Percentiles rank a stretch among this genome's conserved stretches.
These are phyloP conservation scores for Penicillium crystallinum DNA, from an alignment of 495 filamentous ascomycete species.

Conservation along the genomic window DNA sequence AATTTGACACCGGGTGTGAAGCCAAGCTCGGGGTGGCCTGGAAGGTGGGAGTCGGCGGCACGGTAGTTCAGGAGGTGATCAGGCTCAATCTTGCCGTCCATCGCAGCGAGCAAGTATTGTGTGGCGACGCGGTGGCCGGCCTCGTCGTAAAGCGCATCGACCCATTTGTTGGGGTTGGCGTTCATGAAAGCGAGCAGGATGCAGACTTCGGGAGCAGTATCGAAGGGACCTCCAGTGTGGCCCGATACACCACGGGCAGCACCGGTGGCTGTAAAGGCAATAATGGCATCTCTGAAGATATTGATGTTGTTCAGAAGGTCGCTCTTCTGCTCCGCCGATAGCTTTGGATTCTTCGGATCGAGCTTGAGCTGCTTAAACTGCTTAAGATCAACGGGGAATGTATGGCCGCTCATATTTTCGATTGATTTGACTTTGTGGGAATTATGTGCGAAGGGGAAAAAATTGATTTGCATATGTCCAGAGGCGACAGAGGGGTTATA, in stretches of 20 bases:
- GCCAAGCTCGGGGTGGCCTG: constrained; percentile 38
- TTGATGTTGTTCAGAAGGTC: constrained; percentile 36
- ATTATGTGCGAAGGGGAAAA: not conserved
- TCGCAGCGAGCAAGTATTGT: constrained; percentile 32
- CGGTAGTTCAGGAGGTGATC: constrained; percentile 39
- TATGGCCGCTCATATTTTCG: constrained; percentile 20
- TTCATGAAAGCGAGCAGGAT: constrained; percentile 36
- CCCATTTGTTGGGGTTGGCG: constrained; percentile 24
- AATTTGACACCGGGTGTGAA: constrained; percentile 37
- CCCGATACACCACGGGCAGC: constrained; percentile 34
- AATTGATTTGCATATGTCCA: not conserved
- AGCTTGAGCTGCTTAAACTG: constrained; percentile 39
- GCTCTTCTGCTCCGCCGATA: constrained; percentile 29
- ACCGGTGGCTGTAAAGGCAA: constrained; percentile 37
- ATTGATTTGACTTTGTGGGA: not conserved
- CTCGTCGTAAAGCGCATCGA: constrained; percentile 36
- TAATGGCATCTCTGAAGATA: constrained; percentile 36
- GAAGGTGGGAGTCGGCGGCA: constrained; percentile 36
- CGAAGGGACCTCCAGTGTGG: constrained; percentile 40
- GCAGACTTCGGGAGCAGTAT: constrained; percentile 39
- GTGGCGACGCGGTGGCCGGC: constrained; percentile 39
- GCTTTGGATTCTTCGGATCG: constrained; percentile 26
- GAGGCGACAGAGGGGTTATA: constrained; percentile 1
- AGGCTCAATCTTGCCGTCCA: constrained; percentile 34
- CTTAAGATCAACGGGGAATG: constrained; percentile 34